Conservation (phyloP, 2,329 filamentous ascomycete species). For the Rutstroemia sp. region DNA sequence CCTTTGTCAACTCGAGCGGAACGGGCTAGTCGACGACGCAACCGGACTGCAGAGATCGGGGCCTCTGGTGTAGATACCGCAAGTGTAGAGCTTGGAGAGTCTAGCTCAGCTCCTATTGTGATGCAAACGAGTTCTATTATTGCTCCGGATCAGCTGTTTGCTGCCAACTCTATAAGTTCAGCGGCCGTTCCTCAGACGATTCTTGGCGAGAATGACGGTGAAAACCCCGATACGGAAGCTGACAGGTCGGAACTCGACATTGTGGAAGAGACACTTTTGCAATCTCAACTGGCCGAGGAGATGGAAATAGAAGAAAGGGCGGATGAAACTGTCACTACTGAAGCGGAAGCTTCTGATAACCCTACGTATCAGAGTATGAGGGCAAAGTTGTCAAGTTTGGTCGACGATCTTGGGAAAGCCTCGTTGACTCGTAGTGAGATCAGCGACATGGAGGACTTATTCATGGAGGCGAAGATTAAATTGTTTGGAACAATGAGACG, state of each 20-base stretch:
- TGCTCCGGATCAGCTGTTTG: background rate
- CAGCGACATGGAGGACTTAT: constrained; percentile 64
- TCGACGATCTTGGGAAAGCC: constrained; percentile 52
- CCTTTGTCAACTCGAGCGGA: background rate
- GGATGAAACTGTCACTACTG: background rate
- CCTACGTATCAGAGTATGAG: constrained; percentile 12
- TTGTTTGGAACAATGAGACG: constrained; percentile 64
- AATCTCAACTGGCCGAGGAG: constrained; percentile 6
- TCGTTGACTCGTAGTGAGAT: constrained; percentile 58
- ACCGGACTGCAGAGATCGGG: background rate
- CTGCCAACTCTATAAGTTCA: background rate
- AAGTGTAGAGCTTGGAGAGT: background rate
- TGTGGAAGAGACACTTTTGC: constrained; percentile 6
- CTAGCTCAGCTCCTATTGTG: background rate
- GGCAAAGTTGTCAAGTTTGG: constrained; percentile 46
- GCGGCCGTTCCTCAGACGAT: constrained; percentile 8
- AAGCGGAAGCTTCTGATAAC: no score
- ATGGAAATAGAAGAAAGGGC: background rate
- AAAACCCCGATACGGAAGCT: background rate
- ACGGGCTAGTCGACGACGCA: background rate
- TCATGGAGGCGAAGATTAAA: constrained; percentile 71
- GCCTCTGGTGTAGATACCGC: background rate
- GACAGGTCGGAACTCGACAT: background rate
- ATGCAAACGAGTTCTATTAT: background rate
- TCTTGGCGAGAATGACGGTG: background rate